Base-by-base conservation (phyloP, 2,329 filamentous ascomycete genomes). In the Xylariaceae sp. region DNA sequence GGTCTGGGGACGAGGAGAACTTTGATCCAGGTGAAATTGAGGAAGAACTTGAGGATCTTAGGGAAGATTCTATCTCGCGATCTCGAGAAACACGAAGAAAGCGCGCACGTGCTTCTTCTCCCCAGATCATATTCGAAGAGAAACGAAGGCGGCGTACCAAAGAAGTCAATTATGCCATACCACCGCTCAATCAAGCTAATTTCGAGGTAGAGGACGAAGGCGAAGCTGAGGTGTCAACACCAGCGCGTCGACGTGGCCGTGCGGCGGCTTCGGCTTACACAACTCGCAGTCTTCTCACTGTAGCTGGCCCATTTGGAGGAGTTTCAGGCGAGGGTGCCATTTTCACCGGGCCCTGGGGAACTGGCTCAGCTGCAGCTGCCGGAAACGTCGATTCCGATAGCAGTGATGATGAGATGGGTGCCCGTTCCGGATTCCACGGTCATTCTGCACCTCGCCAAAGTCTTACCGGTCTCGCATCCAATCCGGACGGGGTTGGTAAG, bases 331-430 rank as follows among this genome's bases (percentile, higher is more conserved):
- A 76, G 32, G 76, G 82, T 24, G 79, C 88, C 13, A 72, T 93
- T 11, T 76, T 91, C 41, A 81, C 74, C 46, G 88, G 87, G 1
- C 83, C 86, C 4, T 87, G 83, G 71, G 85, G 83, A 42, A 80
- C 80, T 33, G 85, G 79, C n/a, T 31, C 41, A 11, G 86, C 51
- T 15, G 51, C 50, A 12, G 85, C 52, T 12, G 51, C 51, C 12
- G 89, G 84, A 19, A 87, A 85, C 39, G 86, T 83, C 8, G 93
- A 97, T 56, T 95, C 91, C 4, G 93, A 98, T 61, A 96, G 89
- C 63, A 98, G 93, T 61, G 93, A 98, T 55, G 93, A 98, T 52
- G 93, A 98, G 58, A 81, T 80, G 64, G 74, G 78, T 49, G 80
- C 83, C 49, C 78, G 85, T 45, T 78, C 74, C 64, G 63, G 68